Conservation (phyloP, 345 rosid genomes). For the thale cress (Arabidopsis thaliana) region DNA sequence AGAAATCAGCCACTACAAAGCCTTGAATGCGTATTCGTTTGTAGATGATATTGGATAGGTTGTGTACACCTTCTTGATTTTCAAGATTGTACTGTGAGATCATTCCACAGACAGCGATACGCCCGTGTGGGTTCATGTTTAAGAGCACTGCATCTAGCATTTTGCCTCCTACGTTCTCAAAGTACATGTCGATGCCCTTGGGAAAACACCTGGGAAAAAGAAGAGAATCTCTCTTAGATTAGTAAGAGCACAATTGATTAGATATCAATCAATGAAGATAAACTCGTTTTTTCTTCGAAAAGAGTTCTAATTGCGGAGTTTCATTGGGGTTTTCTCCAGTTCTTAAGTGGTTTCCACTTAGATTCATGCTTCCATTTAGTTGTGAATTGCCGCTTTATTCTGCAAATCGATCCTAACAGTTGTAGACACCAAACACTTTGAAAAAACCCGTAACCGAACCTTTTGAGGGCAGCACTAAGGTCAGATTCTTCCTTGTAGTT, state of each 20-base stretch:
- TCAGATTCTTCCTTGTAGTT: constrained; percentile 72
- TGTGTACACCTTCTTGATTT: constrained; percentile 49
- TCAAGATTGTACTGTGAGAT: constrained; percentile 62
- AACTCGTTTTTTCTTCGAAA: background rate
- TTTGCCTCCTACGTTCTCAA: constrained; percentile 59
- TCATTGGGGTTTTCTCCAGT: background rate
- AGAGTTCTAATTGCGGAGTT: background rate
- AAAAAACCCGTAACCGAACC: constrained; percentile 46
- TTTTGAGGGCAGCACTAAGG: constrained; percentile 60
- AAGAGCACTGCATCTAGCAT: constrained; percentile 61
- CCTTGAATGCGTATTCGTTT: constrained; percentile 51
- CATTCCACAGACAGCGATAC: constrained; percentile 60
- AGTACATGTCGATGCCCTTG: constrained; percentile 63
- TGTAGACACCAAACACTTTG: constrained; percentile 8
- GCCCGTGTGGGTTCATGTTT: constrained; percentile 54
- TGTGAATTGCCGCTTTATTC: background rate
- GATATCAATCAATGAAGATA: background rate
- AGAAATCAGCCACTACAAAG: constrained; percentile 51
- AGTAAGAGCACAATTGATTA: background rate
- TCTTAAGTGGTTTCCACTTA: background rate
- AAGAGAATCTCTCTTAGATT: background rate
- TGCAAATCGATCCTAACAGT: background rate
- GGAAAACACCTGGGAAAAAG: constrained; percentile 35
- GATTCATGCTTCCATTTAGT: constrained; percentile 5
- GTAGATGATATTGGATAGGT: constrained; percentile 34